Conservation (phyloP, 2,329 filamentous ascomycete genomes). For the Sarocladiaceae sp. region DNA sequence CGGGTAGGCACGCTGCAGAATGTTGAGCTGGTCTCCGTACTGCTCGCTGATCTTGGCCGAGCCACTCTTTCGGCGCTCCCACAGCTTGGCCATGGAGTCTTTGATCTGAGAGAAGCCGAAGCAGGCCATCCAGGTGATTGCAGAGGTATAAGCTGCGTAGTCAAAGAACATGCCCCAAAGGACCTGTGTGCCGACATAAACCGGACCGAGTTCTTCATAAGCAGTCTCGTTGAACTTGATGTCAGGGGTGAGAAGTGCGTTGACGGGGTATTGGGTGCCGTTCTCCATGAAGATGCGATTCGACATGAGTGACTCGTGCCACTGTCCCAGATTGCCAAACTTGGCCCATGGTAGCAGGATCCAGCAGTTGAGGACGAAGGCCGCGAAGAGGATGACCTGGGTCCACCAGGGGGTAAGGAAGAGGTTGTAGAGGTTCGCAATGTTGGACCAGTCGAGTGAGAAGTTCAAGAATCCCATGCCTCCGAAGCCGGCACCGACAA, state of each 20-base stretch:
- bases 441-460: constrained; percentile 57
- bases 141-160: constrained; percentile 55
- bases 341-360: constrained; percentile 54
- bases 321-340: constrained; percentile 49
- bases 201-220: constrained; percentile 44
- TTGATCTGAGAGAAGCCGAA: constrained; percentile 49
- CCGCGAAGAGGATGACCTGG: constrained; percentile 50
- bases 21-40: constrained; percentile 55
- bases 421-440: constrained; percentile 46
- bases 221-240: constrained; percentile 42
- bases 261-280: constrained; percentile 30
- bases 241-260: constrained; percentile 27
- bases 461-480: constrained; percentile 60
- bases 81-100: constrained; percentile 38
- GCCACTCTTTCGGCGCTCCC: constrained; percentile 26
- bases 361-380: constrained; percentile 54
- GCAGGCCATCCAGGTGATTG: constrained; percentile 53
- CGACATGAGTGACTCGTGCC: constrained; percentile 52
- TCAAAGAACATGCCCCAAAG: constrained; percentile 58
- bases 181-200: constrained; percentile 54
- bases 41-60: constrained; percentile 44
- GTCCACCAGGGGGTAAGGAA: constrained; percentile 57
- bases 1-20: constrained; percentile 51
- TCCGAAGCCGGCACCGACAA: constrained; percentile 56
- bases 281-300: constrained; percentile 45